These are phyloP conservation scores for Chaetomium tenue DNA, from an alignment of 495 filamentous ascomycete genomes.

Conservation along the genomic window DNA sequence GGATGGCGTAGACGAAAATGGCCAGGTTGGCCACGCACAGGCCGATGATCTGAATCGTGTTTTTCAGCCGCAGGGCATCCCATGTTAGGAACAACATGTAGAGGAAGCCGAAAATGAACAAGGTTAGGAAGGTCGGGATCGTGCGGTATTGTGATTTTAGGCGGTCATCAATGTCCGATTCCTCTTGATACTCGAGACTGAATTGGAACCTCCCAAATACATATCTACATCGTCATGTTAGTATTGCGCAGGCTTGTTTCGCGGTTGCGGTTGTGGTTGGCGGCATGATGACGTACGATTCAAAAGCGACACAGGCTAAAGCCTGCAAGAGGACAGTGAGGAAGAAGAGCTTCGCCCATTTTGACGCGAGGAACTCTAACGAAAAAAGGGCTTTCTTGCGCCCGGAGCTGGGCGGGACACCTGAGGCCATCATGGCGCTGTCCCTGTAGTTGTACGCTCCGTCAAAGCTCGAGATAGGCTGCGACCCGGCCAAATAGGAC, in stretches of 20 bases:
- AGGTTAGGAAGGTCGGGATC: conserved; percentile 83
- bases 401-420: conserved; percentile 22
- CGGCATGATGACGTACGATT: conserved; percentile 63
- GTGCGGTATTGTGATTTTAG: conserved; percentile 58
- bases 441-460: conserved; percentile 33
- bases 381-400: conserved; percentile 65
- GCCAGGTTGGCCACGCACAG: conserved; percentile 88
- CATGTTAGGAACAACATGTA: conserved; percentile 87
- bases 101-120: conserved; percentile 96
- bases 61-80: conserved; percentile 90
- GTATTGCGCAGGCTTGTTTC: not conserved
- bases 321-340: conserved; percentile 72
- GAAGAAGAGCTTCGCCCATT: conserved; percentile 88
- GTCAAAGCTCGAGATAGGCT: conserved; percentile 40
- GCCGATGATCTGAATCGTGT: conserved; percentile 98
- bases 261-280: not conserved
- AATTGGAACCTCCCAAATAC: conserved; percentile 68
- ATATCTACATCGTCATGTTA: conserved; percentile 51
- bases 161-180: conserved; percentile 23
- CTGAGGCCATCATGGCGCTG: conserved; percentile 28
- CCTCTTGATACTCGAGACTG: conserved; percentile 40
- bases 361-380: conserved; percentile 72
- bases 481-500: conserved; percentile 41
- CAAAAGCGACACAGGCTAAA: conserved; percentile 72
- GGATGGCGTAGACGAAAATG: conserved; percentile 84